Conservation (phyloP, 2,329 filamentous ascomycete genomes). For the Magnaporthiopsis incrustans region DNA sequence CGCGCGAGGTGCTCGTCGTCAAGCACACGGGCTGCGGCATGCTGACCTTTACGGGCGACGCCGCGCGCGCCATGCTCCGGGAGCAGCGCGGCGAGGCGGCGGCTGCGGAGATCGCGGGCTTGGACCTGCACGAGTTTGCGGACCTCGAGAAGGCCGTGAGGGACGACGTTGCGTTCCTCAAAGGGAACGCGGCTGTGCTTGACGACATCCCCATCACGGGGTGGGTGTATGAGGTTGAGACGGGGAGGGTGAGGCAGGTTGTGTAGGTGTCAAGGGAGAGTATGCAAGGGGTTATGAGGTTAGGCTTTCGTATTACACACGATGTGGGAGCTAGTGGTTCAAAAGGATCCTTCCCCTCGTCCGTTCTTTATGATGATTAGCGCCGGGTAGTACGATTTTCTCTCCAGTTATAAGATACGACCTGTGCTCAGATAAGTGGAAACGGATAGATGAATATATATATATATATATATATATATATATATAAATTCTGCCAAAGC, state of each 20-base stretch:
- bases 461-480: no score
- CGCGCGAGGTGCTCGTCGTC: slow-evolving; percentile 64
- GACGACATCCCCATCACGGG: slow-evolving; percentile 55
- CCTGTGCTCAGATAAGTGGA: no score
- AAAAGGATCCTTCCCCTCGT: no score
- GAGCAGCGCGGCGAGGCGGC: slow-evolving; percentile 48
- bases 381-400: no score
- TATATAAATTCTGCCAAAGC: no score
- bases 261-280: slow-evolving; percentile 1
- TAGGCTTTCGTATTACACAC: no score
- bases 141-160: slow-evolving; percentile 56
- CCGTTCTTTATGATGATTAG: no score
- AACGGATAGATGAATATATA: no score
- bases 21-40: slow-evolving; percentile 74
- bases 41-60: slow-evolving; percentile 57
- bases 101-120: slow-evolving; percentile 29
- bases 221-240: slow-evolving; percentile 41
- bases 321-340: no score
- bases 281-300: no score
- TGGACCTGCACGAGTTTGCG: slow-evolving; percentile 57
- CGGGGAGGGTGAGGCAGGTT: slow-evolving; percentile 11
- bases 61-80: slow-evolving; percentile 44
- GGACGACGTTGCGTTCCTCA: slow-evolving; percentile 58
- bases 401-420: no score
- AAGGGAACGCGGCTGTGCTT: slow-evolving; percentile 49